A percentile compares a stretch with the other conserved stretches of the same genome.
phyloP scores from a whole-genome alignment of 148 eudicot genomes.

The Nepenthes mirabilis region DNA sequence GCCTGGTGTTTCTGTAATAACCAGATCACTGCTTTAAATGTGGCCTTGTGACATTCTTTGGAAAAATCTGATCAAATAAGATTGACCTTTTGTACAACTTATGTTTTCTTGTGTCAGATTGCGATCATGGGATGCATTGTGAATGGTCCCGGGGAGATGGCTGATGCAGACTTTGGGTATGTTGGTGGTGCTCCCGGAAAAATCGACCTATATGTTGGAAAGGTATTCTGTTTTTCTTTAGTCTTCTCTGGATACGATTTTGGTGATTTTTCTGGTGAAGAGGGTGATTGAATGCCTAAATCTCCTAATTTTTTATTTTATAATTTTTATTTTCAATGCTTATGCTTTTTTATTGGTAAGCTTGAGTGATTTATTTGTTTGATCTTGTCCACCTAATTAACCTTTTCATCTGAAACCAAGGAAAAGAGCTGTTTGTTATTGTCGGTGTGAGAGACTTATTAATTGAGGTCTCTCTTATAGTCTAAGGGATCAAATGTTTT shows the following conservation, averaged over 20 bases:
- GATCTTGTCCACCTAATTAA: too few relatives aligned
- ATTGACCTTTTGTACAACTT: background rate
- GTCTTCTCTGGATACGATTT: background rate
- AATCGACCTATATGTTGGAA: slow-evolving; percentile 93
- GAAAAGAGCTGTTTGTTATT: too few relatives aligned
- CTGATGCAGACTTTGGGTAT: slow-evolving; percentile 98
- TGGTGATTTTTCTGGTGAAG: background rate
- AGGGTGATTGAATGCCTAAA: too few relatives aligned
- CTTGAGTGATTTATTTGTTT: too few relatives aligned
- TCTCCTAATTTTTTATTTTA: background rate
- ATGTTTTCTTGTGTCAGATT: slow-evolving; percentile 34
- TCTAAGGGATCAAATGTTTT: too few relatives aligned
- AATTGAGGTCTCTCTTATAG: too few relatives aligned
- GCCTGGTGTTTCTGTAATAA: slow-evolving; percentile 96
- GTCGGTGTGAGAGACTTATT: too few relatives aligned
- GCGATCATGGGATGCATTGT: slow-evolving; percentile 99
- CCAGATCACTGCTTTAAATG: background rate
- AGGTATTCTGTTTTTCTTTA: slow-evolving; percentile 29
- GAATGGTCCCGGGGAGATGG: slow-evolving; percentile 99
- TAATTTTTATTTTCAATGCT: too few relatives aligned
- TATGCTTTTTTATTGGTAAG: too few relatives aligned
- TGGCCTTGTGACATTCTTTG: background rate
- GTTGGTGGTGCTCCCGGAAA: slow-evolving; percentile 99
- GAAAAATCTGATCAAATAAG: background rate
- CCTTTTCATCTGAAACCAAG: too few relatives aligned